Percentiles rank a stretch among this genome's conserved stretches.
Evolutionary conservation across 73 alveolate genomes (phyloP).

Genomic region (Diophrys sp.): DNA sequence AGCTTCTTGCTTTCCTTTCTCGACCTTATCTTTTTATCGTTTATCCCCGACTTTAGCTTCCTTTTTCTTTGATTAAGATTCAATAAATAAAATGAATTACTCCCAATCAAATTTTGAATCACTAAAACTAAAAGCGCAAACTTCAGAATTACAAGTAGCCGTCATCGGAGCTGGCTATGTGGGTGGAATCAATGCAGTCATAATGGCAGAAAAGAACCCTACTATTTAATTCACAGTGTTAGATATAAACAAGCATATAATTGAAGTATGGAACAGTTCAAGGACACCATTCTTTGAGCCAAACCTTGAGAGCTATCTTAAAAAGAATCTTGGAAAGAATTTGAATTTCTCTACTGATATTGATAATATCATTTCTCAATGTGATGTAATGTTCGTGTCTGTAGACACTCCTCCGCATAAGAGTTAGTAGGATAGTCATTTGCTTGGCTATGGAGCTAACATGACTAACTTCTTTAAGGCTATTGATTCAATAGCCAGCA

Average conservation of each 20-base stretch:
- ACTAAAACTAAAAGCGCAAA: background rate
- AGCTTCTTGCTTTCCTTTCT: too few species aligned
- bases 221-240: slow-evolving; percentile 62
- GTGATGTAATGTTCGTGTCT: slow-evolving; percentile 72
- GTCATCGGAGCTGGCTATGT: slow-evolving; percentile 97
- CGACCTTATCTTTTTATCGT: too few species aligned
- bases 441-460: slow-evolving; percentile 23
- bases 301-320: slow-evolving; percentile 30
- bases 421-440: slow-evolving; percentile 48
- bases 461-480: slow-evolving; percentile 45
- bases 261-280: slow-evolving; percentile 66
- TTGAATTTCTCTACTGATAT: slow-evolving; percentile 76
- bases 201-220: slow-evolving; percentile 85
- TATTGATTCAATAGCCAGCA: slow-evolving; percentile 40
- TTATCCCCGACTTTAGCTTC: too few species aligned
- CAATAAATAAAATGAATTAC: too few species aligned
- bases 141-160: background rate
- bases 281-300: slow-evolving; percentile 81
- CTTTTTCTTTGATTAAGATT: too few species aligned
- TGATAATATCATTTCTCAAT: slow-evolving; percentile 43
- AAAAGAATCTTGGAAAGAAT: slow-evolving; percentile 44
- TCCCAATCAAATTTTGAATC: too few species aligned
- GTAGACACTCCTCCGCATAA: slow-evolving; percentile 95
- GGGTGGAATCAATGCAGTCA: slow-evolving; percentile 94
- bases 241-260: slow-evolving; percentile 75